Percentiles rank a stretch among this genome's conserved stretches.
phyloP scores from a whole-genome alignment of 1,284 basidiomycete genomes.

The Wolfiporia cocos region DNA sequence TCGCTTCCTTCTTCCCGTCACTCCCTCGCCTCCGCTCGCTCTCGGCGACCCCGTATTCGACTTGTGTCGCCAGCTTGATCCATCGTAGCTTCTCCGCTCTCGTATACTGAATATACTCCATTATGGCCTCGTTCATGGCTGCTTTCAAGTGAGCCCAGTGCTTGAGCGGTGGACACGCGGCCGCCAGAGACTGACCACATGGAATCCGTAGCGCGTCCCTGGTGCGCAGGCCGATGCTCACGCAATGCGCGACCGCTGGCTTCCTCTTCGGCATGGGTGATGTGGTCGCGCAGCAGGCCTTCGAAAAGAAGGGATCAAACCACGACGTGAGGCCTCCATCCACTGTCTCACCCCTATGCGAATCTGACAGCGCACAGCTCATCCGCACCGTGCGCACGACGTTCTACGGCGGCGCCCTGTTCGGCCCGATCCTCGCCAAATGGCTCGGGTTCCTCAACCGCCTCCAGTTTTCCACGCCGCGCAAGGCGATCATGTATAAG shows the following conservation, averaged over 20 bases:
- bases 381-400: constrained; percentile 64
- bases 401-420: constrained; percentile 65
- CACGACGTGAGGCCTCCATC: constrained; percentile 74
- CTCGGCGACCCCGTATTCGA: neutral
- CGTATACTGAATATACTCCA: no score
- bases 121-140: constrained; percentile 40
- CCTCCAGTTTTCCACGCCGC: constrained; percentile 55
- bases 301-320: constrained; percentile 59
- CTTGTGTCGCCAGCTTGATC: no score
- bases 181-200: no score
- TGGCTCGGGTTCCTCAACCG: constrained; percentile 66
- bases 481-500: constrained; percentile 50
- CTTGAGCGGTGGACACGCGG: no score
- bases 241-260: constrained; percentile 62
- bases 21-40: neutral
- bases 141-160: constrained; percentile 50
- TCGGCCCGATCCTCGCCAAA: constrained; percentile 67
- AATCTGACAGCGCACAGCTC: constrained; percentile 45
- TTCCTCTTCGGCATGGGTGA: constrained; percentile 74
- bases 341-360: no score
- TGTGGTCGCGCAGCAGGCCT: constrained; percentile 74
- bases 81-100: neutral
- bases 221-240: constrained; percentile 55
- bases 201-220: constrained; percentile 49
- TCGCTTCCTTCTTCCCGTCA: neutral